Percentiles rank a stretch among this genome's conserved stretches.
phyloP scores from a whole-genome alignment of 1,284 basidiomycete species.

The Ustilago hordei region DNA sequence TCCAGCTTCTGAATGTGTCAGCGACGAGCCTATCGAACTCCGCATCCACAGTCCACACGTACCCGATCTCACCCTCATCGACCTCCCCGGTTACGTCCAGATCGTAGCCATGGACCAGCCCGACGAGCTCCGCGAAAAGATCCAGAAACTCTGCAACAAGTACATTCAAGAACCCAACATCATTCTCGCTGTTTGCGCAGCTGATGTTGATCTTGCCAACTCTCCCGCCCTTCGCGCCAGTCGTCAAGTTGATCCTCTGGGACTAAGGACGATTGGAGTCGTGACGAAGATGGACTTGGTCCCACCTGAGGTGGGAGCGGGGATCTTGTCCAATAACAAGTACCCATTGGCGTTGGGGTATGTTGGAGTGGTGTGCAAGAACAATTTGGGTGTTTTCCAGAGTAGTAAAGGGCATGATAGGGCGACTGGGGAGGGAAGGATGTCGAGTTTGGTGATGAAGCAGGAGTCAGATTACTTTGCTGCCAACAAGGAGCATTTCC shows the following conservation, averaged over 20 bases:
- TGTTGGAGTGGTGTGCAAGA: slow-evolving; percentile 88
- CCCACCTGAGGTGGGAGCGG: slow-evolving; percentile 82
- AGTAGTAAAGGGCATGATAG: slow-evolving; percentile 53
- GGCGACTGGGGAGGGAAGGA: slow-evolving; percentile 57
- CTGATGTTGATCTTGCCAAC: slow-evolving; percentile 98
- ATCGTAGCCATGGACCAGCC: slow-evolving; percentile 95
- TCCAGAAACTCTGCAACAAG: slow-evolving; percentile 87
- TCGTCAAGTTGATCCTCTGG: slow-evolving; percentile 91
- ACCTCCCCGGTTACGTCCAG: slow-evolving; percentile 97
- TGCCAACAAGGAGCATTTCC: slow-evolving; percentile 79
- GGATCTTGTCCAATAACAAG: slow-evolving; percentile 86
- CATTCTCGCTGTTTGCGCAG: slow-evolving; percentile 95
- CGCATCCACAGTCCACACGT: slow-evolving; percentile 95
- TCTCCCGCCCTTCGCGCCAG: slow-evolving; percentile 94
- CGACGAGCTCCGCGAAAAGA: slow-evolving; percentile 92
- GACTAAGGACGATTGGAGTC: slow-evolving; percentile 94
- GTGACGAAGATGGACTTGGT: slow-evolving; percentile 99
- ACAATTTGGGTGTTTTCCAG: slow-evolving; percentile 52
- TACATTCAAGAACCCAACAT: slow-evolving; percentile 99
- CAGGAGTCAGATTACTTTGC: slow-evolving; percentile 87
- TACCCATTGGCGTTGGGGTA: slow-evolving; percentile 98
- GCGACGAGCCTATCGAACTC: slow-evolving; percentile 93
- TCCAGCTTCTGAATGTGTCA: slow-evolving; percentile 86
- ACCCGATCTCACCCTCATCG: slow-evolving; percentile 95
- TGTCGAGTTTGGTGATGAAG: slow-evolving; percentile 74